Conservation (phyloP, 192 early-diverging fungal species). For the Anaeromyces robustus region DNA sequence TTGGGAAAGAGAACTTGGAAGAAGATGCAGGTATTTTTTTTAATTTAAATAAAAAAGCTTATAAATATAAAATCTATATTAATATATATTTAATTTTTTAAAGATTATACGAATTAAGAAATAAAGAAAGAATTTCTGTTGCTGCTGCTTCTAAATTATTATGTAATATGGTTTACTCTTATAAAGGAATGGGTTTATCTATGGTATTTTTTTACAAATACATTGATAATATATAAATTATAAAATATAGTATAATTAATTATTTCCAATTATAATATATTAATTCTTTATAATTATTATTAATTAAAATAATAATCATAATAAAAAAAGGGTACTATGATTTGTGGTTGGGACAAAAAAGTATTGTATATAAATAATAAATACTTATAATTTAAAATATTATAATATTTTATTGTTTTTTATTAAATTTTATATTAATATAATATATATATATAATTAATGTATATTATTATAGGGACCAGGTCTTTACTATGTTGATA, state of each 20-base stretch:
- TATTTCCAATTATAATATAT: neutral
- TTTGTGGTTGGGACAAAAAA: slow-evolving; percentile 93
- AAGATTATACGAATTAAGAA: slow-evolving; percentile 84
- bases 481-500: slow-evolving; percentile 89
- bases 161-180: slow-evolving; percentile 89
- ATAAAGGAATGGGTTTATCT: slow-evolving; percentile 97
- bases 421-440: no score
- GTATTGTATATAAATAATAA: no score
- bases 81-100: neutral
- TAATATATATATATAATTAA: no score
- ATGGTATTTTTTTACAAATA: slow-evolving; percentile 59
- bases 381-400: no score
- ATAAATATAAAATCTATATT: neutral
- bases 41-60: neutral
- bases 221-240: neutral
- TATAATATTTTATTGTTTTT: no score
- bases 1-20: slow-evolving; percentile 95
- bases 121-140: slow-evolving; percentile 97
- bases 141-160: slow-evolving; percentile 94
- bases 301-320: no score
- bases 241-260: neutral
- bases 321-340: slow-evolving; percentile 93
- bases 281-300: no score
- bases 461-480: slow-evolving; percentile 49
- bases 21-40: slow-evolving; percentile 49